phyloP scores from a whole-genome alignment of 768 basidiomycete species.

The Coprinopsis sp. region DNA sequence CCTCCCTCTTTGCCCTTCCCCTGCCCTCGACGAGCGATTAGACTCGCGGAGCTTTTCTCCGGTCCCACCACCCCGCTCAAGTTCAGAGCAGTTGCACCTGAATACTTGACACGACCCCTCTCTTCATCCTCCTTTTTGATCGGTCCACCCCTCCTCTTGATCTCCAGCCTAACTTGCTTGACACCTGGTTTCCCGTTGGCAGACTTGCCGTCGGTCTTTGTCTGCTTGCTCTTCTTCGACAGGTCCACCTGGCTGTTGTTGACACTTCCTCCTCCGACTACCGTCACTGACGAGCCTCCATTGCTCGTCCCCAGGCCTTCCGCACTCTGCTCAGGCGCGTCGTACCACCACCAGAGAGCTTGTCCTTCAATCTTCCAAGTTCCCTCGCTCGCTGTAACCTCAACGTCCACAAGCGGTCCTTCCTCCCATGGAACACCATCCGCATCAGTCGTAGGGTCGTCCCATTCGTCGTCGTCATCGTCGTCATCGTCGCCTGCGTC shows the following conservation, averaged over 20 bases:
- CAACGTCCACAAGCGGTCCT: constrained; percentile 33
- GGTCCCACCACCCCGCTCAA: no score
- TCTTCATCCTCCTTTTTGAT: constrained; percentile 18
- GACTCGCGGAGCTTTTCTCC: no score
- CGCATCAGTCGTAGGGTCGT: background rate
- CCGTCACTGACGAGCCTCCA: constrained; percentile 11
- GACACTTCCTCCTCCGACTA: no score
- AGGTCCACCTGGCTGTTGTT: no score
- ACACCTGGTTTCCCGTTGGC: constrained; percentile 10
- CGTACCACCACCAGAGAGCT: constrained; percentile 51
- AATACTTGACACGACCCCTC: constrained; percentile 9
- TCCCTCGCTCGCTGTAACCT: constrained; percentile 41
- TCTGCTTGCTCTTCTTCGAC: background rate
- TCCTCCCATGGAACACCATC: constrained; percentile 14
- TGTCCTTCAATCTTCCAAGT: constrained; percentile 44
- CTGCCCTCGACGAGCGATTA: no score
- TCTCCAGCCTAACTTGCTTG: constrained; percentile 31
- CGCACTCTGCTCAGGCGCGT: constrained; percentile 32
- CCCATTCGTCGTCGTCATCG: background rate
- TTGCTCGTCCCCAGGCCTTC: constrained; percentile 28
- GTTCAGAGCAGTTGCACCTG: background rate
- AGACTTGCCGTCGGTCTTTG: background rate
- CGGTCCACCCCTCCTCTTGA: constrained; percentile 26
- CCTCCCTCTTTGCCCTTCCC: no score
- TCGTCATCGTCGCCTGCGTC: background rate